Conservation (phyloP, 176 grass and related monocot genomes). For the Saccharum spontaneum region DNA sequence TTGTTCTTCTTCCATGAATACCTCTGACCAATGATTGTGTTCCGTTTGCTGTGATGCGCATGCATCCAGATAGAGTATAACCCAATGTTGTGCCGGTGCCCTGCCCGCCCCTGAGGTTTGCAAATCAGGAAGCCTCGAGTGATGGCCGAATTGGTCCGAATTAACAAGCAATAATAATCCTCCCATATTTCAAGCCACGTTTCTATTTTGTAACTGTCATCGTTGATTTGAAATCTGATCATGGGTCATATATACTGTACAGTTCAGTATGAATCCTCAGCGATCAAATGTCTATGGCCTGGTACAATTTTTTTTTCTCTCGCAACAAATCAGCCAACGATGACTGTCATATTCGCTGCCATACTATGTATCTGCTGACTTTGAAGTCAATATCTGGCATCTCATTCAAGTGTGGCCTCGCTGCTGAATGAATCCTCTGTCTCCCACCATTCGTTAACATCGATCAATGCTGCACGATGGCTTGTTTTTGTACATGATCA, state of each 20-base stretch:
- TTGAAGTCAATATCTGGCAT: no score
- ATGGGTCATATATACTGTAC: background rate
- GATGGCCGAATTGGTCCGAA: background rate
- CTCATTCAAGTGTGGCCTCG: no score
- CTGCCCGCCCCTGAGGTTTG: background rate
- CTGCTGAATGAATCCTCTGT: no score
- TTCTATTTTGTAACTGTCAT: background rate
- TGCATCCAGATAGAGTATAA: background rate
- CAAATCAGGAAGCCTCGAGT: background rate
- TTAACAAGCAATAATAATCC: background rate
- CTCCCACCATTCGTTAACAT: no score
- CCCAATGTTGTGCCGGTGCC: no score
- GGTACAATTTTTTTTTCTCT: no score
- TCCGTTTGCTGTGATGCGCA: background rate
- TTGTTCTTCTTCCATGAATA: slow-evolving; percentile 10
- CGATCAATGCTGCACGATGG: no score
- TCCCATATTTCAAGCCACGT: background rate
- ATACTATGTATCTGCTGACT: no score
- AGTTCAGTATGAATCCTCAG: background rate
- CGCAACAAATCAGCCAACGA: no score
- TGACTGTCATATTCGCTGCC: no score
- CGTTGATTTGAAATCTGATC: background rate
- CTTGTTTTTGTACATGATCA: no score
- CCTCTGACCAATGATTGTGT: slow-evolving; percentile 12
- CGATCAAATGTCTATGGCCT: background rate